Base-by-base conservation (phyloP, 2,329 filamentous ascomycete species). In the Triangularia setosa region DNA sequence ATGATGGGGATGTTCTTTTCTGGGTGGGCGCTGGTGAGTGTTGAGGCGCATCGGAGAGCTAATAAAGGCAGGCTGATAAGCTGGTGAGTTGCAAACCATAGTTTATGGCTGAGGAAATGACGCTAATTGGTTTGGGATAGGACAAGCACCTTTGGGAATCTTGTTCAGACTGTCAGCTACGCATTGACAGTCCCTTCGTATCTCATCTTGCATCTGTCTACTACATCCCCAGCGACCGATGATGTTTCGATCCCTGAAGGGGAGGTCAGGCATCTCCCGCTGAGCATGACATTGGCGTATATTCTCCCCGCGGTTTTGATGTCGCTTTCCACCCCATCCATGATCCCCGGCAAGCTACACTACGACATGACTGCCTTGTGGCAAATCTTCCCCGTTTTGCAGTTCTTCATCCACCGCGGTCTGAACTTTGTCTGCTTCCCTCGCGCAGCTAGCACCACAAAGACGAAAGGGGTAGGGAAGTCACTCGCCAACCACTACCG, bases 21-120 rank as follows among this genome's bases (percentile, higher is more conserved):
- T 12, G 59, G 44, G 21, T 61, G 40, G 40, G 59, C 23, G n/a
- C 33, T 61, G 59, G 16, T 61, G 25, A 54, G 59, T 25, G 12
- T 61, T 4, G 59, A 61, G 24, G 59, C 35, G 14, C 25, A 12
- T n/a, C 48, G 59, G 27, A 23, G 27, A 14, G 59, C 35, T 14
- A 61, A 61, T 25, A 14, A 30, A 24, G 59, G 48, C 27, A 21
- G 40, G 48, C n/a, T 48, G 4, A 18, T 48, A 8, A 48, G 40
- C 40, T 48, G 40, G 40, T 48, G 18, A 48, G 40, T 48, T 21
- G 6, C 30, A 33, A 12, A n/a, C 3, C 40, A 21, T 14, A 44
- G 7, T 48, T 48, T 48, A 21, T 21, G n/a, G 7, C 12, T 8
- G 2, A 21, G 40, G 12, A 11, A 3, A 21, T 9, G 40, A 21